Evolutionary conservation across 1,139 yeast genomes (phyloP), one percentile per base, ranked within the genome.

Genomic region (Yamadazyma songkhlaensis): DNA sequence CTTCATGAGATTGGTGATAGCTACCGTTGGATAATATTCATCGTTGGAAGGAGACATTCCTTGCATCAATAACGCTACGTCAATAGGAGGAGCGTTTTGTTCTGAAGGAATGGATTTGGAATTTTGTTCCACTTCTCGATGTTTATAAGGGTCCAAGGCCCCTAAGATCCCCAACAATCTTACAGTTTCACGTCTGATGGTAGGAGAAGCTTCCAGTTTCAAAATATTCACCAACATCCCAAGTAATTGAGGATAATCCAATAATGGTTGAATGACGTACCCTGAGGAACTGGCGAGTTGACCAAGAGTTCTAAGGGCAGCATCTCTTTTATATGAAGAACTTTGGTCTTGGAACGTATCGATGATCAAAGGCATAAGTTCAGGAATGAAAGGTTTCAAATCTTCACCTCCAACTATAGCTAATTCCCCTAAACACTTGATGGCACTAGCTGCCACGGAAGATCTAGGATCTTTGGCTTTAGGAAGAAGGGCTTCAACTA

Each of bases 21-120:
- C 97, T 15, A 94, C 97, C 0, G 97, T 89, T 3, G 97, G 97
- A 52, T 88, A 90, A 52, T 89, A 94, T 50, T 90, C 97, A 42
- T 90, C 97, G 42, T 84, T 80, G 0, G 95, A 83, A 1, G 97
- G 97, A 7, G 96, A 85, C 77, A 87, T 85, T 1, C 97, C 97
- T 54, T 84, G 86, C 89, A 92, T 88, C 37, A 94, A 67, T 30
- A 92, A 67, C 3, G 92, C 88, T 46, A 92, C 87, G 54, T 94
- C 98, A 8, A 89, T 79, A 0, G 97, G 86, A 2, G 96, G 92
- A 0, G 90, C 86, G 54, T 84, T 86, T 48, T 86, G 92, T 46
- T 85, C 95, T 1, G 81, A 84, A 0, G 86, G 78, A 17, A 67
- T 64, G 36, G 56, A 74, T 39, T 81, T 79, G 3, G 83, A 79